These are phyloP conservation scores for Colletotrichum lini DNA, from an alignment of 2,329 filamentous ascomycete genomes.

Conservation along the genomic window DNA sequence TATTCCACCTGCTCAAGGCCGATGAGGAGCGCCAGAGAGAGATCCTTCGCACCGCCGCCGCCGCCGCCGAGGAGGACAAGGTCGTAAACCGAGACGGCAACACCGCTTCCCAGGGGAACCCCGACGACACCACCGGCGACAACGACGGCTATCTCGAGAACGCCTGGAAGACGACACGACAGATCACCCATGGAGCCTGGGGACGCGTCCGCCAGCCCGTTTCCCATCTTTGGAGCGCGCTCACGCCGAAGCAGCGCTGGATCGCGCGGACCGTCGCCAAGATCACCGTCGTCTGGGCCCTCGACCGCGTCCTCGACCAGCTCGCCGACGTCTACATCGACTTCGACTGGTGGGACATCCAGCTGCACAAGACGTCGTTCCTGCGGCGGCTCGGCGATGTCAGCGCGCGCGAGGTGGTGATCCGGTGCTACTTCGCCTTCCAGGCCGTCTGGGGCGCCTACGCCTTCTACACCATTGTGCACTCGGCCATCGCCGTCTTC, in stretches of 20 bases:
- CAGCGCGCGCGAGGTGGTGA: not conserved
- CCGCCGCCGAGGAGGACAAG: no score
- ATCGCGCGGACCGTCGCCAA: not conserved
- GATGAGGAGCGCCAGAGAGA: not conserved
- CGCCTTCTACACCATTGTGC: conserved; percentile 29
- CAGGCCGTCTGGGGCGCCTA: conserved; percentile 35
- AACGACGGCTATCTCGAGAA: not conserved
- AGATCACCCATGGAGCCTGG: not conserved
- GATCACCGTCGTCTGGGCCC: not conserved
- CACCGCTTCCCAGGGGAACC: no score
- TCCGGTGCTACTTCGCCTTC: conserved; percentile 30
- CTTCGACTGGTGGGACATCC: not conserved
- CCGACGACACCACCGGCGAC: not conserved
- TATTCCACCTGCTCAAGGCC: conserved; percentile 18
- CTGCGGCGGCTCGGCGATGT: conserved; percentile 28
- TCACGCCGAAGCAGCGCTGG: conserved; percentile 8
- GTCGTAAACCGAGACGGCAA: not conserved
- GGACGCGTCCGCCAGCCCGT: not conserved
- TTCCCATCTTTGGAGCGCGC: not conserved
- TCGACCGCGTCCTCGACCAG: not conserved
- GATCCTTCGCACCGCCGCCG: not conserved
- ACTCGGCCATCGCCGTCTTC: conserved; percentile 22
- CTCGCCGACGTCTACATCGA: not conserved
- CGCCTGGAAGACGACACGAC: not conserved
- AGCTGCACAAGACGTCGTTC: conserved; percentile 2